phyloP scores from a whole-genome alignment of 441 rosid genomes.

The Rhodomyrtus psidioides region DNA sequence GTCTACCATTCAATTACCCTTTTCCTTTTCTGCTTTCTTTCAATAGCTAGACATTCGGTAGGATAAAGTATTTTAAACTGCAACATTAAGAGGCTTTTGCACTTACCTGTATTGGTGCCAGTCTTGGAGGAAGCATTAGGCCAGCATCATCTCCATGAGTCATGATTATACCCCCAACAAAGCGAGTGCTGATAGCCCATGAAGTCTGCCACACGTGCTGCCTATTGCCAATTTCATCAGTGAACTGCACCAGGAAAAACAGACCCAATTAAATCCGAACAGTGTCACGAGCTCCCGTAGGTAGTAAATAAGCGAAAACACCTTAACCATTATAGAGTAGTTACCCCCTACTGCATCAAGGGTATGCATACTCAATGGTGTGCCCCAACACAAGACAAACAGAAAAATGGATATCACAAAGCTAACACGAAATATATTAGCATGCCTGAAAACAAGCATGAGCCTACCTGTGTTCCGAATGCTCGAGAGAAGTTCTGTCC shows the following conservation, averaged over 20 bases:
- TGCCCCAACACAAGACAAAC: neutral
- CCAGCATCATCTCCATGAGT: constrained; percentile 97
- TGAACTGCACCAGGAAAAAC: constrained; percentile 39
- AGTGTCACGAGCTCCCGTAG: neutral
- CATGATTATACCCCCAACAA: constrained; percentile 95
- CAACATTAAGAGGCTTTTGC: neutral
- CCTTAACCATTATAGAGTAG: neutral
- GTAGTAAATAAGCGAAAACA: neutral
- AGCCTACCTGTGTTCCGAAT: constrained; percentile 63
- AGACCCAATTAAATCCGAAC: neutral
- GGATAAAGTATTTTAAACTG: neutral
- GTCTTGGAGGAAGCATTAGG: constrained; percentile 80
- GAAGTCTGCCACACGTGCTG: constrained; percentile 96
- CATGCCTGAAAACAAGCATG: neutral
- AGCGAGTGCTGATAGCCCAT: constrained; percentile 93
- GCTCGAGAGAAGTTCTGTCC: constrained; percentile 88
- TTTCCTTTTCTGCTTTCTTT: neutral
- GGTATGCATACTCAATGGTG: neutral
- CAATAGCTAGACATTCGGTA: neutral
- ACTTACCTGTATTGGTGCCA: constrained; percentile 88
- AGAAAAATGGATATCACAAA: neutral
- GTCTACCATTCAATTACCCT: neutral
- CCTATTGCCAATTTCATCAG: constrained; percentile 83
- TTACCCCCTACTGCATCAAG: neutral
- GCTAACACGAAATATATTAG: neutral